Base-by-base conservation (phyloP, 2,329 filamentous ascomycete genomes). In the Pyrenophora tritici-repentis region DNA sequence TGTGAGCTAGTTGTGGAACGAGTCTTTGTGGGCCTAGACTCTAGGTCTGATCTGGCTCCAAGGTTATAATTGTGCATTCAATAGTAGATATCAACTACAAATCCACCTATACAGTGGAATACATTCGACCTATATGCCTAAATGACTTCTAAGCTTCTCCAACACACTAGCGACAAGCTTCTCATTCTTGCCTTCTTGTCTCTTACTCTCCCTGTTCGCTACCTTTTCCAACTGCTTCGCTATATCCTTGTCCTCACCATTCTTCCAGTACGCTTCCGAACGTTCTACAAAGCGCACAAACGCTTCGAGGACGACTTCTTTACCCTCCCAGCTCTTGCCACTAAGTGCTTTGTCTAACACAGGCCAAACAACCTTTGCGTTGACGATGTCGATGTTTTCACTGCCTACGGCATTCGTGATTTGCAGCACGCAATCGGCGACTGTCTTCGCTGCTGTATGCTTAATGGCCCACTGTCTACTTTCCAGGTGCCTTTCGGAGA, bases 251-350 rank as follows among this genome's bases (percentile, higher is more conserved):
- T 71, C 61, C 75, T 80, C 73, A 34, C 78, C 74, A 78, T 85
- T 86, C 33, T 72, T 64, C 77, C 82, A 85, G 24, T 90, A 76
- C 6, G 72, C 73, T 58, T 81, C 81, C 0, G 83, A 83, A 56
- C 86, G 84, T 63, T 84, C 81, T 0, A 89, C 85, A 63, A 97
- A 94, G 50, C 85, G 83, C 3, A 91, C 87, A 71, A 94, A 91
- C 5, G 89, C 87, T 36, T 86, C 81, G 2, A 97, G 79, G 26
- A 99, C 83, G 60, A 85, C 86, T 74, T 97, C 91, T 70, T 99
- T 99, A 17, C 91, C 91, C 0, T 88, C 83, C 80, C 96, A 99
- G 0, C 92, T 96, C 79, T 97, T 97, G 10, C 96, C 85, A 2
- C 85, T 83, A 34, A 97, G 76, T 1, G 90, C 86, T 66, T 88